These are phyloP conservation scores for Beta corolliflora DNA, from an alignment of 179 eudicot genomes.

Conservation along the genomic window DNA sequence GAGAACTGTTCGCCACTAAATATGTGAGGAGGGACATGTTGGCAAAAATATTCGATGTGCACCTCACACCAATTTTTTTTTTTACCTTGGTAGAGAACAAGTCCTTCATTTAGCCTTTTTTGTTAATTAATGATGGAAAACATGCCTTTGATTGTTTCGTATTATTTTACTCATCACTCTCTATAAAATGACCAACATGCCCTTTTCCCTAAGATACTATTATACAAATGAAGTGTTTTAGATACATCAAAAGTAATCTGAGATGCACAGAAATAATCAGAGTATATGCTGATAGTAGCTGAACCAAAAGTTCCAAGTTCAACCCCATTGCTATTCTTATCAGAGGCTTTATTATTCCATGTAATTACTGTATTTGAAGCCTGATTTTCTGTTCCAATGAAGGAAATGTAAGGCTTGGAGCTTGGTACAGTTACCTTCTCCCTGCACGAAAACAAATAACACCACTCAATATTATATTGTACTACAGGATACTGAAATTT, in stretches of 20 bases:
- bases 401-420: conserved; percentile 70
- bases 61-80: too few species aligned
- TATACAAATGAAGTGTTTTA: background rate
- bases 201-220: too few species aligned
- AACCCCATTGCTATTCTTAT: conserved; percentile 44
- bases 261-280: conserved; percentile 74
- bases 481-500: too few species aligned
- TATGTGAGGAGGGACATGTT: too few species aligned
- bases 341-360: conserved; percentile 79
- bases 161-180: too few species aligned
- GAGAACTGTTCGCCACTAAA: too few species aligned
- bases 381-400: conserved; percentile 59
- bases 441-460: conserved; percentile 32
- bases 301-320: conserved; percentile 71
- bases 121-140: too few species aligned
- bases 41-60: too few species aligned
- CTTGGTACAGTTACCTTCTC: conserved; percentile 72
- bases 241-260: conserved; percentile 78
- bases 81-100: too few species aligned
- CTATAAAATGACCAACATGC: too few species aligned
- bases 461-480: background rate
- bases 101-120: too few species aligned
- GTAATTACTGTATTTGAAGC: conserved; percentile 56
- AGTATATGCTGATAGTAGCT: conserved; percentile 62
- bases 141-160: too few species aligned